Evolutionary conservation across 768 basidiomycete genomes (phyloP).

Genomic region (Boletus sensibilis): DNA sequence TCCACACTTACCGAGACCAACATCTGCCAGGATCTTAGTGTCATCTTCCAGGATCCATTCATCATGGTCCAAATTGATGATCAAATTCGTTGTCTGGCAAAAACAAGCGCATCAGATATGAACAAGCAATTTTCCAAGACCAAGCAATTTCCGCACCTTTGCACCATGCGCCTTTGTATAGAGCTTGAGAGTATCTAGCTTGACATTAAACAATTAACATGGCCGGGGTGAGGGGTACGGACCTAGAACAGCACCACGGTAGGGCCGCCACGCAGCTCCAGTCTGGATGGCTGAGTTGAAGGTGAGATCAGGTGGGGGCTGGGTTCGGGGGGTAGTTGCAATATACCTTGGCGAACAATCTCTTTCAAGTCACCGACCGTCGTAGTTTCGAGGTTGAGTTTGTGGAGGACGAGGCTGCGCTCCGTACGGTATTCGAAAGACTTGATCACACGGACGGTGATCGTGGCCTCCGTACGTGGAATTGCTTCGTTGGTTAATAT

Average conservation of each 20-base stretch:
- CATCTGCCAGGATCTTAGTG: slow-evolving; percentile 56
- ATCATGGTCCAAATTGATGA: slow-evolving; percentile 96
- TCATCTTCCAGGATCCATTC: slow-evolving; percentile 86
- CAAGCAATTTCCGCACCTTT: slow-evolving; percentile 53
- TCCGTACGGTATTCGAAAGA: slow-evolving; percentile 92
- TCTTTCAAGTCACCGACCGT: slow-evolving; percentile 82
- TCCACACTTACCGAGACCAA: slow-evolving; percentile 69
- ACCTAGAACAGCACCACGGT: slow-evolving; percentile 73
- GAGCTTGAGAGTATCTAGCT: slow-evolving; percentile 85
- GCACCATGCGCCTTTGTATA: slow-evolving; percentile 94
- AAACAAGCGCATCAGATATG: neutral
- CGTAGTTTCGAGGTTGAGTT: slow-evolving; percentile 74
- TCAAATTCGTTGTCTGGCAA: slow-evolving; percentile 87
- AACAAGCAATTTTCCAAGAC: neutral
- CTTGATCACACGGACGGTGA: slow-evolving; percentile 93
- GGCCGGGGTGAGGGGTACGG: neutral
- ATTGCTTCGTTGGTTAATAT: slow-evolving; percentile 61
- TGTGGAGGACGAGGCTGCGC: slow-evolving; percentile 79
- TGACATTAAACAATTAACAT: neutral
- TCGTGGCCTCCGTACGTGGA: slow-evolving; percentile 72
- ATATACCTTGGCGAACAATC: slow-evolving; percentile 60
- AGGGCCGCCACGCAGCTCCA: slow-evolving; percentile 86
- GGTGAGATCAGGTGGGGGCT: slow-evolving; percentile 7
- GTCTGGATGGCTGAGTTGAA: slow-evolving; percentile 59
- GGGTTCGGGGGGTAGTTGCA: neutral